phyloP scores from a whole-genome alignment of 2,329 filamentous ascomycete genomes.

The Ceratocystis cacaofunesta region DNA sequence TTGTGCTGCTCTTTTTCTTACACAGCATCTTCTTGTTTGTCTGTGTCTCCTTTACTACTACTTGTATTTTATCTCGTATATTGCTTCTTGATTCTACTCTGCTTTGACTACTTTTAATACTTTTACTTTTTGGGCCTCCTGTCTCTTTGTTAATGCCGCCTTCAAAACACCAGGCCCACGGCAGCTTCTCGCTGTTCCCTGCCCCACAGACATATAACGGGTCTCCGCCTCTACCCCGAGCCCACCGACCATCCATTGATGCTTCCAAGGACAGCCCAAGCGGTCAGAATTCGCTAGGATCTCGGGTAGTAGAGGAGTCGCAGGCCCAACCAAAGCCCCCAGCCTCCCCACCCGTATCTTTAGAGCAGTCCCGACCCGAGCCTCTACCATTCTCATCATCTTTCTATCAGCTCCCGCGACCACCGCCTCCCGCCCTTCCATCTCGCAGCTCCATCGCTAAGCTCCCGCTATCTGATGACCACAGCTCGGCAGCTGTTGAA shows the following conservation, averaged over 20 bases:
- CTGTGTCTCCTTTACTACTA: neutral
- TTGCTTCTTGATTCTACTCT: neutral
- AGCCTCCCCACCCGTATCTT: neutral
- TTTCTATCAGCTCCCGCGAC: neutral
- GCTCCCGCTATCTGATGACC: slow-evolving; percentile 28
- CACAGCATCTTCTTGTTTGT: neutral
- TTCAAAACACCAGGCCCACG: slow-evolving; percentile 10
- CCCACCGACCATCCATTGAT: slow-evolving; percentile 6
- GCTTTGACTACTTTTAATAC: neutral
- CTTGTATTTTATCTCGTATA: neutral
- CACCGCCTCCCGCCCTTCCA: slow-evolving; percentile 7
- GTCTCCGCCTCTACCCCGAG: slow-evolving; percentile 11
- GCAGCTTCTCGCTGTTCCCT: slow-evolving; percentile 14
- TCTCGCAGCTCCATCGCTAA: slow-evolving; percentile 45
- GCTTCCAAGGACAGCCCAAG: neutral
- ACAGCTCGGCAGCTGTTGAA: slow-evolving; percentile 15
- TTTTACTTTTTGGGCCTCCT: neutral
- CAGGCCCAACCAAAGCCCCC: neutral
- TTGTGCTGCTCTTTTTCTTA: neutral
- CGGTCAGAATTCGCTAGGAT: neutral
- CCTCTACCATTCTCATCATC: slow-evolving; percentile 9
- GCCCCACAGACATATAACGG: neutral
- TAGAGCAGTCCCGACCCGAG: slow-evolving; percentile 4
- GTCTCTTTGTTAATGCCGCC: neutral
- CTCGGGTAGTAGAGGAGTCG: neutral